Evolutionary conservation across 192 early-diverging fungal genomes (phyloP), one percentile per base, ranked within the genome.

Genomic region (Podila epigama): DNA sequence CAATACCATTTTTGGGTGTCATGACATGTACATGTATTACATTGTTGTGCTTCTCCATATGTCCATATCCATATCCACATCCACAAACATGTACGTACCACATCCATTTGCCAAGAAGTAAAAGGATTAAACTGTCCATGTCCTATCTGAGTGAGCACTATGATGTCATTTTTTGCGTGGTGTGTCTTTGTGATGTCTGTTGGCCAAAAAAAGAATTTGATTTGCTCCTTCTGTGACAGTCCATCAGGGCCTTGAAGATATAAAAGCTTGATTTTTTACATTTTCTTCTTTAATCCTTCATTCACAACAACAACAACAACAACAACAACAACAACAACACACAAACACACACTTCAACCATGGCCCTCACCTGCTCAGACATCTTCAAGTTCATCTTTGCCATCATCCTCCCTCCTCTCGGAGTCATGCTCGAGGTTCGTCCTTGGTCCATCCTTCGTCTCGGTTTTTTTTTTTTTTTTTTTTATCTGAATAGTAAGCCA

Each of bases 291-390:
- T 32, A 9, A 31, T 8, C 28, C 12, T 2, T 35, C 48, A 0
- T n/a, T 1, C 22, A 1, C 54, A 4, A n/a, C 11, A 8, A 18
- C 37, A 10, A 37, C 22, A 35, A 25, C 35, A 36, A 34, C 33
- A 55, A 11, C 15, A 18, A 5, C 33, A 6, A 18, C 20, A 4
- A 36, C 11, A 59, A 22, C 33, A 54, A 58, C 15, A 29, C 37
- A 16, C 28, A 33, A 63, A 69, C 35, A 2, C 12, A 28, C 42
- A 40, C 35, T 42, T 41, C 34, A 53, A 66, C 42, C 39, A 86
- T 86, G 84, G 80, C 84, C 41, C 69, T 86, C 29, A 86, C 84
- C 59, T 83, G 40, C 62, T 70, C 82, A 51, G 84, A 86, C 35
- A 81, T 83, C 66, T 86, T 79, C 72, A 86, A 86, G 67, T 80